Base-by-base conservation (phyloP, 176 grass and related monocot genomes). In the Phoenix dactylifera region DNA sequence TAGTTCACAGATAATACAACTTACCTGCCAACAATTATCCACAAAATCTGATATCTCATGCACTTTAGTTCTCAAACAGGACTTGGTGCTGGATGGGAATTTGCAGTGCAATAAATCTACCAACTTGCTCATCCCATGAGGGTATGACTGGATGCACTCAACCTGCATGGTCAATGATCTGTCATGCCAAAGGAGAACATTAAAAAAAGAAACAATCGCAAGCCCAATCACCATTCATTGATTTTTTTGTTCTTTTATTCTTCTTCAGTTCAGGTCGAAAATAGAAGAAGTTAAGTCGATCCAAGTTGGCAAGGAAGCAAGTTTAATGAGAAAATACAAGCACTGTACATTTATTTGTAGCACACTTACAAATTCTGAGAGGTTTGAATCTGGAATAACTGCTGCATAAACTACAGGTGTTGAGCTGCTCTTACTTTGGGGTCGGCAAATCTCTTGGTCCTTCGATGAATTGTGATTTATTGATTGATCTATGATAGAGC, bases 351-450 rank as follows among this genome's bases (percentile, higher is more conserved):
- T 26, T 55, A 22, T 50, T 23, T 61, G 6, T 4, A 12, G n/a
- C 7, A 9, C 52, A 76, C 74, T 76, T 62, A 76, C 65, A 69
- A 76, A 68, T 62, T 76, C 50, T 55, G 65, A 58, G 28, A 76
- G 55, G 57, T 76, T 57, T 22, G 58, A 55, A 20, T 68, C 57
- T 22, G 65, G 55, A 49, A 68, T 68, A n/a, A 51, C 29, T 69
- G 53, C 50, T 69, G 53, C 61, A 17, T 22, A 49, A 19, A 65
- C 28, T 68, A 62, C 17, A 7, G 16, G 57, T 55, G 50, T 69
- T 15, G 50, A 26, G 22, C 55, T 63, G 64, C 20, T 32, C 57
- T 48, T 67, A 39, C 49, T 69, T 12, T 54, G 60, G 60, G 57
- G 48, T 23, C 0, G 18, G 39, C 9, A 28, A 19, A 62, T 22